phyloP scores from a whole-genome alignment of 78 protist genomes.

The Dictyostelium citrinum region DNA sequence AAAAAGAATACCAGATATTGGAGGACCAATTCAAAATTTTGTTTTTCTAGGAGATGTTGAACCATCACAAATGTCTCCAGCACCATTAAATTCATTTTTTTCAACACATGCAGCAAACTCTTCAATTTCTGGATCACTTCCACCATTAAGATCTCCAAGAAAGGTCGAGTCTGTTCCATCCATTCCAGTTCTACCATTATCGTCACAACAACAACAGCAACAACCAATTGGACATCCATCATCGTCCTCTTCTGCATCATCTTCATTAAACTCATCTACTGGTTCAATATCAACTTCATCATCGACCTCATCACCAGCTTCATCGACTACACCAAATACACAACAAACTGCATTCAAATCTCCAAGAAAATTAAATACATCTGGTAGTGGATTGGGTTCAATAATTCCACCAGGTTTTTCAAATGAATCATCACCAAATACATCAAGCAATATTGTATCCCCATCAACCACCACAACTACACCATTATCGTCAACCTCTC shows the following conservation, averaged over 20 bases:
- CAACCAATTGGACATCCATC: neutral
- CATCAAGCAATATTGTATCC: neutral
- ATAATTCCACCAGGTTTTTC: constrained; percentile 17
- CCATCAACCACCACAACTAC: constrained; percentile 2
- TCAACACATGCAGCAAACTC: constrained; percentile 9
- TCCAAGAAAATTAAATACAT: constrained; percentile 40
- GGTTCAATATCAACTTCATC: neutral
- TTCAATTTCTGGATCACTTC: constrained; percentile 17
- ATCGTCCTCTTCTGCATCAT: neutral
- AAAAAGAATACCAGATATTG: constrained; percentile 27
- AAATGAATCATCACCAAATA: neutral
- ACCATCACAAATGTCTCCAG: constrained; percentile 5
- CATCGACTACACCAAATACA: neutral
- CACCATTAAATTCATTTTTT: constrained; percentile 51
- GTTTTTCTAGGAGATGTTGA: constrained; percentile 32
- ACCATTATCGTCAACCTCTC: neutral
- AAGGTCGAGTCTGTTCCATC: constrained; percentile 35
- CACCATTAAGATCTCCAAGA: constrained; percentile 78
- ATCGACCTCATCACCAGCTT: neutral
- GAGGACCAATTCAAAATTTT: constrained; percentile 42
- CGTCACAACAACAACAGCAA: constrained; percentile 12
- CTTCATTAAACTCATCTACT: neutral
- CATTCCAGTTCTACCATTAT: constrained; percentile 51
- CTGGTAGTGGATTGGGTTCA: neutral
- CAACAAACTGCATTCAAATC: constrained; percentile 3